Evolutionary conservation across 345 rosid genomes (phyloP).

Genomic region (Eucalyptus pauciflora): DNA sequence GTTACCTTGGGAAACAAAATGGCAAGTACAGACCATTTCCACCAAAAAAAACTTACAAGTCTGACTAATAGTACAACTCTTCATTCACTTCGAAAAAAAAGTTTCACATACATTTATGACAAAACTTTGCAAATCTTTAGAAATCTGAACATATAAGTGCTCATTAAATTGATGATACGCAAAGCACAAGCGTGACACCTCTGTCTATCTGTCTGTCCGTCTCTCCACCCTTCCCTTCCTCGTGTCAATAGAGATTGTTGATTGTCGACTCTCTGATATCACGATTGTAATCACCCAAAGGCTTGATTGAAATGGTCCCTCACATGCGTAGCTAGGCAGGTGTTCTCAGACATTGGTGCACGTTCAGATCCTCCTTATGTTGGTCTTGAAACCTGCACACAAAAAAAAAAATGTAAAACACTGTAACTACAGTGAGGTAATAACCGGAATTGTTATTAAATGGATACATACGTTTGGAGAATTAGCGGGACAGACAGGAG

Average conservation of each 20-base stretch:
- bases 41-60: neutral
- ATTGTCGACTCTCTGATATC: neutral
- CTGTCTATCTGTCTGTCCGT: neutral
- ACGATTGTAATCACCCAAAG: neutral
- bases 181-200: neutral
- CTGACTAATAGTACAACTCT: neutral
- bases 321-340: neutral
- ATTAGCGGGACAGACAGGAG: neutral
- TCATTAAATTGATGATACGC: neutral
- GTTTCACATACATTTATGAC: neutral
- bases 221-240: neutral
- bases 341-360: neutral
- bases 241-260: neutral
- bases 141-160: neutral
- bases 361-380: slow-evolving; percentile 27
- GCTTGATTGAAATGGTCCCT: neutral
- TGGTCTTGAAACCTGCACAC: slow-evolving; percentile 58
- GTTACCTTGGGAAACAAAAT: neutral
- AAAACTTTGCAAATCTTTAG: neutral
- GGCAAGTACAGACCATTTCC: neutral
- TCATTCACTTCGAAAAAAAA: neutral
- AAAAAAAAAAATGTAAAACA: neutral
- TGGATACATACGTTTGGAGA: neutral
- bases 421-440: neutral
- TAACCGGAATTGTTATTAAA: neutral